Conservation (phyloP, 2,329 filamentous ascomycete genomes). For the Fusarium subtropicale region DNA sequence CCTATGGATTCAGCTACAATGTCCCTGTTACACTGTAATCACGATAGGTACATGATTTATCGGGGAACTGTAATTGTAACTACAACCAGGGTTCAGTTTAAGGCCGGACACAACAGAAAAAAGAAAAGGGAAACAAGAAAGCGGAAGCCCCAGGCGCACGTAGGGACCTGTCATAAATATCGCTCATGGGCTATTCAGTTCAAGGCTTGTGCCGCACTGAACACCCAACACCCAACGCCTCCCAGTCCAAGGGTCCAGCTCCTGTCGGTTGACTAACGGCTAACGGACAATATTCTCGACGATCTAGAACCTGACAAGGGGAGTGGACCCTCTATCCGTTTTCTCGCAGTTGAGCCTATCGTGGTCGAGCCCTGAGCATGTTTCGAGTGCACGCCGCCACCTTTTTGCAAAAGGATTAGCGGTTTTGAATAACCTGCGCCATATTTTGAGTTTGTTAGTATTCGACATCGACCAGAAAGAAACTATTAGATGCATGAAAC, state of each 20-base stretch:
- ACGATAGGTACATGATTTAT: conserved; percentile 8
- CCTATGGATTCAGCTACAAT: neutral
- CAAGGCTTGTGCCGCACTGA: neutral
- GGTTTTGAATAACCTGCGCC: neutral
- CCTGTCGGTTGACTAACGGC: conserved; percentile 11
- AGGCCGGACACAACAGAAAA: neutral
- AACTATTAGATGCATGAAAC: neutral
- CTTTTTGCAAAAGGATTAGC: neutral
- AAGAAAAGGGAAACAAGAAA: neutral
- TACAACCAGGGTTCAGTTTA: neutral
- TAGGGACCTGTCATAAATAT: conserved; percentile 32
- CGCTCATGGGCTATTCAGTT: neutral
- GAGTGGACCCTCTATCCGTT: neutral
- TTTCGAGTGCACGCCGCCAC: conserved; percentile 2
- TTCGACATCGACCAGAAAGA: neutral
- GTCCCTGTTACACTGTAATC: conserved; percentile 22
- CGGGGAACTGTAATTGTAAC: neutral
- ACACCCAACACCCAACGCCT: neutral
- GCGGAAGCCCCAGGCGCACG: neutral
- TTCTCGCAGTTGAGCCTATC: conserved; percentile 1
- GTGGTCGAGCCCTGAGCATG: neutral
- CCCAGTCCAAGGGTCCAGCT: neutral
- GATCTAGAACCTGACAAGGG: conserved; percentile 12
- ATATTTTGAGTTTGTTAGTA: neutral
- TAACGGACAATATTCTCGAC: conserved; percentile 9